These are phyloP conservation scores for Artemisia argyi DNA, from an alignment of 129 eudicot species.

Conservation along the genomic window DNA sequence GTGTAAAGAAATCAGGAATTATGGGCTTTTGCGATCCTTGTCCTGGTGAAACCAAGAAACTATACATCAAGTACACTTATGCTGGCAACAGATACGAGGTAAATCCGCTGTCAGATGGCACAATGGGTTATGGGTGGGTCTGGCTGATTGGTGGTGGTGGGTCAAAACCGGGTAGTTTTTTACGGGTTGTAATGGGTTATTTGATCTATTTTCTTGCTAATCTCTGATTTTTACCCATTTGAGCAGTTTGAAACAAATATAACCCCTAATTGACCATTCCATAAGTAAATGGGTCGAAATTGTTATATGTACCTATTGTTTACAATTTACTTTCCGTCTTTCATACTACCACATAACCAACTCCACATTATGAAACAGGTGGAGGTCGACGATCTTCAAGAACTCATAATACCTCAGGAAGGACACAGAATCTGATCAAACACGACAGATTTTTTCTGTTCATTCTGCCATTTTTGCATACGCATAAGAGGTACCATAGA, in stretches of 20 bases:
- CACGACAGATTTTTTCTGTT: constrained; percentile 6
- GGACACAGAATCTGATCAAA: constrained; percentile 51
- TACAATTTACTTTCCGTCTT: background rate
- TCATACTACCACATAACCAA: background rate
- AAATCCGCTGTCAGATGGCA: constrained; percentile 8
- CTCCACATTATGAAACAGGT: constrained; percentile 42
- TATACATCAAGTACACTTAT: constrained; percentile 63
- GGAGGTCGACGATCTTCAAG: constrained; percentile 74
- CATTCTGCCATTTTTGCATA: constrained; percentile 32
- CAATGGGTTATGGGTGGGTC: constrained; percentile 6
- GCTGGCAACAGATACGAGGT: constrained; percentile 64
- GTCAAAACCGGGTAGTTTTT: background rate
- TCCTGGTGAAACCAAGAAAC: constrained; percentile 74
- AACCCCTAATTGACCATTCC: background rate
- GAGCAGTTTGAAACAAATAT: no score
- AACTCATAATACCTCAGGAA: constrained; percentile 72
- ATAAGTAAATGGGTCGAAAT: background rate
- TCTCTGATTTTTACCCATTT: background rate
- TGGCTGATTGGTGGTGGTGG: background rate
- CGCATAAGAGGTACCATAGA: constrained; percentile 33
- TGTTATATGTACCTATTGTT: background rate
- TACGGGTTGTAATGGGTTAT: no score
- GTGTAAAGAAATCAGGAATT: constrained; percentile 95
- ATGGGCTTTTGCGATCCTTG: constrained; percentile 99
- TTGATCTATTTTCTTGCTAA: background rate